Evolutionary conservation across 768 basidiomycete genomes (phyloP), one percentile per base, ranked within the genome.

Genomic region (Hydnum rufescens): DNA sequence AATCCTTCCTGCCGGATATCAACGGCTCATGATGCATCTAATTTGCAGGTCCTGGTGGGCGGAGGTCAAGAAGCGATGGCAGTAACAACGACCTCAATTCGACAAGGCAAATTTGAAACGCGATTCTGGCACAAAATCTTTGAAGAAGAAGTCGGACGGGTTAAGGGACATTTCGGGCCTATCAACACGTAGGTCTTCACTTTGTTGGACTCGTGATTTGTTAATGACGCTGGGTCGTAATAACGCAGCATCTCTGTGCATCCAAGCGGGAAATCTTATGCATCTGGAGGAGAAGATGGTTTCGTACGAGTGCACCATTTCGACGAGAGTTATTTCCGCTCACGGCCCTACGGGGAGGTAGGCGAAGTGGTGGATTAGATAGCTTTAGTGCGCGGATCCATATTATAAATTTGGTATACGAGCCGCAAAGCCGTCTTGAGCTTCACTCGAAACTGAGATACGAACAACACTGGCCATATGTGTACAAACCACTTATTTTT

Each of bases 31-130:
- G n/a, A n/a, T n/a, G n/a, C n/a, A n/a, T n/a, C n/a, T n/a, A n/a
- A n/a, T n/a, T n/a, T 39, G 30, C 47, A 89, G 85, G 74, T 92
- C 42, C 74, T 97, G 30, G 71, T 95, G 23, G 95, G 95, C 42
- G 93, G 95, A 65, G 95, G 95, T 42, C 95, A 97, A 66, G 93
- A 95, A 63, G 95, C 95, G 3, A 93, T 89, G 88, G 79, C 70
- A 60, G 95, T 97, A 49, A 96, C 95, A 13, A 97, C 89, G 4
- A 97, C 93, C 0, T 89, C 88, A 1, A 61, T 78, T 23, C 78
- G 95, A 50, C 87, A 95, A 64, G 95, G 93, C 22, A 95, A 96
- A 66, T 99, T 99, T 64, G 95, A 97, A 68, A 87, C 89, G 6
- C 74, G 90, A 34, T 96, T 99, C 70, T 97, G 90, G 89, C 93